phyloP scores from a whole-genome alignment of 2,329 filamentous ascomycete species.

The Curvularia sp. region DNA sequence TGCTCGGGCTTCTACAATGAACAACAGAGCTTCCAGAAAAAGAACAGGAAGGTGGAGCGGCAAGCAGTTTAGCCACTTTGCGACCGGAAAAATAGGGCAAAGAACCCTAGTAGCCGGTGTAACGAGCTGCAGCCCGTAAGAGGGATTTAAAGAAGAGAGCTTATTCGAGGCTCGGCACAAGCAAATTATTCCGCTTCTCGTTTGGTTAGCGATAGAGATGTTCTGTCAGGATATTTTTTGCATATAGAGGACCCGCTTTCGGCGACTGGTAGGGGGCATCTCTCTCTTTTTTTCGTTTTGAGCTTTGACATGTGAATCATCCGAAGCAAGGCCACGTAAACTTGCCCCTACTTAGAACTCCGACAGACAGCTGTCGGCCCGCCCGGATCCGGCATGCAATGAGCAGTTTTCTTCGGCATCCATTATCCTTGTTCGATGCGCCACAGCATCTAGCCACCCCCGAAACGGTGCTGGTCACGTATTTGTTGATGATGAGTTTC shows the following conservation, averaged over 20 bases:
- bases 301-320: slow-evolving; percentile 4
- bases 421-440: slow-evolving; percentile 1
- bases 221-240: not conserved
- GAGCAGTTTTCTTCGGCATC: slow-evolving; percentile 7
- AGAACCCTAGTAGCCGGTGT: not conserved
- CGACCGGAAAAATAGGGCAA: slow-evolving; percentile 2
- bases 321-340: not conserved
- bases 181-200: not conserved
- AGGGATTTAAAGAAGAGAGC: not conserved
- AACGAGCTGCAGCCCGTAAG: not conserved
- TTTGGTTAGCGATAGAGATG: not conserved
- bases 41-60: not conserved
- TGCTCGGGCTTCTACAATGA: not conserved
- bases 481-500: slow-evolving; percentile 2
- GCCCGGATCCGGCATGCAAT: not conserved
- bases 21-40: not conserved
- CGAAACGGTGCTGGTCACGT: slow-evolving; percentile 6
- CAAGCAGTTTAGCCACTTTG: not conserved
- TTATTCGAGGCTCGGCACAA: not conserved
- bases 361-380: not conserved
- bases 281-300: not conserved
- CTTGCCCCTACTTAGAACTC: not conserved
- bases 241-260: not conserved
- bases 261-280: not conserved
- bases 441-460: slow-evolving; percentile 4